These are phyloP conservation scores for Ricinus communis DNA, from an alignment of 345 rosid genomes.

Conservation along the genomic window DNA sequence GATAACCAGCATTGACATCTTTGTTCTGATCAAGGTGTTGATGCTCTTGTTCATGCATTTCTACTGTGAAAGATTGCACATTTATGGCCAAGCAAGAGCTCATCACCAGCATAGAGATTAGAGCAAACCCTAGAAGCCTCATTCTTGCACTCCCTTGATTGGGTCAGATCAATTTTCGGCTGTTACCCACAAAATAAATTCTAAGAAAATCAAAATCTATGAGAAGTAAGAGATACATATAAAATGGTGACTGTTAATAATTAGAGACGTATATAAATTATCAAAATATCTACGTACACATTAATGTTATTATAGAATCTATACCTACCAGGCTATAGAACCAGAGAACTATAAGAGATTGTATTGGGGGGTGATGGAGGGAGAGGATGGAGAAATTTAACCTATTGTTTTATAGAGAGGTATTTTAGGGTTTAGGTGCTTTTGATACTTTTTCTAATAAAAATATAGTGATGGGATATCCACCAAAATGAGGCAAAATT, in stretches of 20 bases:
- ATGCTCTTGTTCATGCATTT: conserved; percentile 1
- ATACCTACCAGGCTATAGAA: background rate
- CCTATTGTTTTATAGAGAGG: background rate
- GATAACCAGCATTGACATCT: conserved; percentile 7
- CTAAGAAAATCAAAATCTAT: no score
- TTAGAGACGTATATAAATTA: no score
- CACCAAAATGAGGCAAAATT: conserved; percentile 39
- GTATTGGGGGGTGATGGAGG: background rate
- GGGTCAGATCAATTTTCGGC: no score
- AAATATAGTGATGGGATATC: conserved; percentile 19
- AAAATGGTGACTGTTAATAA: background rate
- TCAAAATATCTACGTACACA: no score
- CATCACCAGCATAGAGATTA: conserved; percentile 22
- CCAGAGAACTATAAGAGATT: no score
- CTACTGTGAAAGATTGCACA: conserved; percentile 1
- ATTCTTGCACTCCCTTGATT: conserved; percentile 7
- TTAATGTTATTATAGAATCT: no score
- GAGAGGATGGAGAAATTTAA: background rate
- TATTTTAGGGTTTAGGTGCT: conserved; percentile 10
- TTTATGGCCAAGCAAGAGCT: conserved; percentile 25
- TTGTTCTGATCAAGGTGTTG: background rate
- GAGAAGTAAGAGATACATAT: background rate
- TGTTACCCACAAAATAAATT: no score
- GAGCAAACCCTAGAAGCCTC: conserved; percentile 24
- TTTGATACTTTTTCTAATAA: conserved; percentile 3